Percentiles rank a stretch among this genome's conserved stretches.
phyloP scores from a whole-genome alignment of 1,284 basidiomycete species.

The Bjerkandera adusta region DNA sequence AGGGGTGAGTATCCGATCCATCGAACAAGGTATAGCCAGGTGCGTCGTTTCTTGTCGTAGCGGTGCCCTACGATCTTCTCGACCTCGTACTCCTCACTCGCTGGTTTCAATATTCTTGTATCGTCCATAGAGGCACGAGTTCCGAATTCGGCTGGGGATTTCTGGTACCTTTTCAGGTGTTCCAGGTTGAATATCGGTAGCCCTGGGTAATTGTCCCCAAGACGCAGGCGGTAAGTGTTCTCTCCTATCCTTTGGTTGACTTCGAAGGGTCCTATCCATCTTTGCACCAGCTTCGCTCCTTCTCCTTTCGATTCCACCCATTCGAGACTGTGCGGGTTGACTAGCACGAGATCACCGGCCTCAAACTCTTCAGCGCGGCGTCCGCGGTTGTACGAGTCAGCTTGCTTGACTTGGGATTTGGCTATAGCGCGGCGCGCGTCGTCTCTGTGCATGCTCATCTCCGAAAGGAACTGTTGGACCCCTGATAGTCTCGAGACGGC shows the following conservation, averaged over 20 bases:
- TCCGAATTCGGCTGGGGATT: conserved; percentile 16
- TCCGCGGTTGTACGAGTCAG: conserved; percentile 9
- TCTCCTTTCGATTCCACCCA: conserved; percentile 25
- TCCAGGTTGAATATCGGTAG: conserved; percentile 30
- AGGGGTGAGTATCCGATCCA: conserved; percentile 24
- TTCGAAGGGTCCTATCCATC: conserved; percentile 33
- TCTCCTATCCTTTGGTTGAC: conserved; percentile 27
- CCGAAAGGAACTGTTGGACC: too few species aligned
- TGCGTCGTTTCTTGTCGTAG: conserved; percentile 6
- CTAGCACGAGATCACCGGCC: conserved; percentile 26
- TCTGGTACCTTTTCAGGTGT: conserved; percentile 25
- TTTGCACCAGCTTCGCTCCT: conserved; percentile 31
- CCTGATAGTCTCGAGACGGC: too few species aligned
- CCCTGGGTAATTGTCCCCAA: conserved; percentile 28
- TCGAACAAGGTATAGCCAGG: conserved; percentile 14
- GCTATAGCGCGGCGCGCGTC: conserved; percentile 18
- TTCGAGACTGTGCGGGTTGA: conserved; percentile 31
- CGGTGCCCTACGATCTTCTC: conserved; percentile 18
- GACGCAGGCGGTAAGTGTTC: conserved; percentile 25
- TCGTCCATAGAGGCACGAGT: conserved; percentile 10
- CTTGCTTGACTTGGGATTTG: conserved; percentile 15
- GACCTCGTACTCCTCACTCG: conserved; percentile 21
- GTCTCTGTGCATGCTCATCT: conserved; percentile 11
- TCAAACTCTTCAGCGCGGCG: conserved; percentile 16
- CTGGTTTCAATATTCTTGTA: background rate